Evolutionary conservation across 2,329 filamentous ascomycete genomes (phyloP).

Genomic region (Colletotrichum tanaceti): DNA sequence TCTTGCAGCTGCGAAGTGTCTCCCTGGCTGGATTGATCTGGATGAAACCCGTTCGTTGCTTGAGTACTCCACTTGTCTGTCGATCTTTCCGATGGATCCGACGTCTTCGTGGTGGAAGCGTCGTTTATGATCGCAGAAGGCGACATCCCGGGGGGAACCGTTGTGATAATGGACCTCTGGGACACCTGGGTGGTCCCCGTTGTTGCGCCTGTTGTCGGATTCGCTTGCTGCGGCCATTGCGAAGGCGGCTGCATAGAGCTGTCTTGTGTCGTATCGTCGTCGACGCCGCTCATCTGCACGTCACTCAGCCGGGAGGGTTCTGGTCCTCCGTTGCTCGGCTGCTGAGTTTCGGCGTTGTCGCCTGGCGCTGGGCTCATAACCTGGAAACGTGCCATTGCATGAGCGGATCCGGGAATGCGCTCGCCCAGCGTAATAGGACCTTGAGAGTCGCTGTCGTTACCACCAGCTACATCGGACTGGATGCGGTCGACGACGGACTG

Average conservation of each 20-base stretch:
- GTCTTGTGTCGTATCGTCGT: conserved; percentile 60
- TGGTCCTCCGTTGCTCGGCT: conserved; percentile 67
- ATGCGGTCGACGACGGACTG: conserved; percentile 65
- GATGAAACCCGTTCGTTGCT: conserved; percentile 73
- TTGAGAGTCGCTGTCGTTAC: conserved; percentile 65
- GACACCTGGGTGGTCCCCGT: conserved; percentile 69
- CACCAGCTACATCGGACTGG: conserved; percentile 62
- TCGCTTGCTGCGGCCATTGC: conserved; percentile 48
- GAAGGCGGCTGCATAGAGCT: conserved; percentile 63
- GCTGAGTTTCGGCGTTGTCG: conserved; percentile 57
- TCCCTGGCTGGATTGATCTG: conserved; percentile 54
- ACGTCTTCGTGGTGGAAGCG: conserved; percentile 93
- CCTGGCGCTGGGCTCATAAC: conserved; percentile 70
- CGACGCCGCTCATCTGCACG: conserved; percentile 70
- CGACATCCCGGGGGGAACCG: conserved; percentile 67
- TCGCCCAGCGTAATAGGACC: conserved; percentile 73
- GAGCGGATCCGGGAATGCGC: conserved; percentile 65
- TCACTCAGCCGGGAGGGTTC: conserved; percentile 63
- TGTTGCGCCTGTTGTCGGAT: conserved; percentile 54
- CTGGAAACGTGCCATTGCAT: conserved; percentile 65
- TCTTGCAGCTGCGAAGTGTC: conserved; percentile 63
- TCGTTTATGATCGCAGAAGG: conserved; percentile 78
- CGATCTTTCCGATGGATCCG: conserved; percentile 73
- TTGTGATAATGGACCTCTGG: conserved; percentile 70
- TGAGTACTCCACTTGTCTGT: conserved; percentile 77